These are phyloP conservation scores for Fusarium burgessii DNA, from an alignment of 2,329 filamentous ascomycete species.

Conservation along the genomic window DNA sequence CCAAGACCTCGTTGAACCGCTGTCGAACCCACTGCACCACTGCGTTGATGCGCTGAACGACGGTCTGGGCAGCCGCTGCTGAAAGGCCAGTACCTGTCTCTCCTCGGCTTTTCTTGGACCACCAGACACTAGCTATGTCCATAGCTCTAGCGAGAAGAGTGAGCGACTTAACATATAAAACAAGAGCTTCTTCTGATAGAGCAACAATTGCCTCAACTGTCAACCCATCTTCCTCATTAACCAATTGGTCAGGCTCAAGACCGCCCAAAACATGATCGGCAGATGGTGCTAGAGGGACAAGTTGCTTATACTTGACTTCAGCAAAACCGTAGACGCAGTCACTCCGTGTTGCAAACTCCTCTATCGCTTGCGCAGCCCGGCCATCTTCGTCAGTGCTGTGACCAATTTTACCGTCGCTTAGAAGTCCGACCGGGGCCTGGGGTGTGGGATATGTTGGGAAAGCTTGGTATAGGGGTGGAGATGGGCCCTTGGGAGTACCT, in stretches of 20 bases:
- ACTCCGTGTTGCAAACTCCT: constrained; percentile 91
- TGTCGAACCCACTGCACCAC: constrained; percentile 95
- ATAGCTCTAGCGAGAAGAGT: constrained; percentile 92
- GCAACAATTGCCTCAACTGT: constrained; percentile 88
- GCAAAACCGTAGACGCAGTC: constrained; percentile 98
- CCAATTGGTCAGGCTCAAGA: constrained; percentile 64
- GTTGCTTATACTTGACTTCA: constrained; percentile 97
- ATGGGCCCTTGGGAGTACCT: constrained; percentile 69
- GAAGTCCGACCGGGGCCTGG: constrained; percentile 68
- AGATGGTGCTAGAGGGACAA: constrained; percentile 89
- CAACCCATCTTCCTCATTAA: constrained; percentile 76
- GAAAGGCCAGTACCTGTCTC: constrained; percentile 62
- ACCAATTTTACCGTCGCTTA: constrained; percentile 71
- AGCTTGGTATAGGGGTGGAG: constrained; percentile 81
- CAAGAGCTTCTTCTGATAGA: constrained; percentile 92
- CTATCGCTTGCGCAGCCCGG: constrained; percentile 81
- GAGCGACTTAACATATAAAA: constrained; percentile 95
- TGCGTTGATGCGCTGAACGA: constrained; percentile 82
- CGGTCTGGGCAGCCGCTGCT: constrained; percentile 59
- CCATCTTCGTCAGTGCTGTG: constrained; percentile 80
- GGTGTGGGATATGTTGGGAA: constrained; percentile 87
- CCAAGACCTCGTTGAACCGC: constrained; percentile 96
- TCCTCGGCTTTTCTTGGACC: constrained; percentile 80
- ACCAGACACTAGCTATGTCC: constrained; percentile 95
- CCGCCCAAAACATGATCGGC: constrained; percentile 77